Evolutionary conservation across 768 basidiomycete genomes (phyloP).

Genomic region (Tulasnella calospora): DNA sequence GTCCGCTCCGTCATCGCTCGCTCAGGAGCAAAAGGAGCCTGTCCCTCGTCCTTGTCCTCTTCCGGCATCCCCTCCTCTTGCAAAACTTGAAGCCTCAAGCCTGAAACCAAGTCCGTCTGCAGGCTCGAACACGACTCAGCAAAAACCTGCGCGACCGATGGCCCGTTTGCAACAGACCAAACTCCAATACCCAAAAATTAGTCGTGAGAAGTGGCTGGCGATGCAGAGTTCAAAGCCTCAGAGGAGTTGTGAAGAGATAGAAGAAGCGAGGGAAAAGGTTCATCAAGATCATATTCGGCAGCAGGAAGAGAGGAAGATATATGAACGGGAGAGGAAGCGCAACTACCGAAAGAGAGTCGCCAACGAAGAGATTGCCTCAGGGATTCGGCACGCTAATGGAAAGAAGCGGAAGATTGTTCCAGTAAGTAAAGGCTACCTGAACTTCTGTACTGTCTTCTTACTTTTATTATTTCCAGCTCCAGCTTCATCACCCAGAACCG

Average conservation of each 20-base stretch:
- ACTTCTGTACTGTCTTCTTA: background rate
- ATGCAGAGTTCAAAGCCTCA: background rate
- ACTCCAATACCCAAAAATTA: background rate
- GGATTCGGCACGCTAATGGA: background rate
- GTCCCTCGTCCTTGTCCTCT: too few relatives aligned
- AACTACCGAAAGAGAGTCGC: background rate
- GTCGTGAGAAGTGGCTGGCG: background rate
- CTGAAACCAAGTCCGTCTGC: too few relatives aligned
- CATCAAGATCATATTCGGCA: too few relatives aligned
- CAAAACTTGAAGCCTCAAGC: background rate
- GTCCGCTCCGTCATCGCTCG: background rate
- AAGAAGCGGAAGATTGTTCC: background rate
- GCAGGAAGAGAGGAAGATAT: background rate
- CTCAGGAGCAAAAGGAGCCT: background rate
- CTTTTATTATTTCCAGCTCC: background rate
- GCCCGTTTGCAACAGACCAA: background rate
- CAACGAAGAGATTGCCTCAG: background rate
- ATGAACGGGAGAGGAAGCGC: background rate
- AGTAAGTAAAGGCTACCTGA: background rate
- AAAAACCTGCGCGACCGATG: background rate
- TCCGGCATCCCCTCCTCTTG: background rate
- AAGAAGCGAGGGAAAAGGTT: background rate
- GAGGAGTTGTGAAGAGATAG: background rate
- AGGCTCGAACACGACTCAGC: too few relatives aligned
- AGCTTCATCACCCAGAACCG: background rate